Evolutionary conservation across 106 monocot species (phyloP).

Genomic region (Agapanthus africanus): DNA sequence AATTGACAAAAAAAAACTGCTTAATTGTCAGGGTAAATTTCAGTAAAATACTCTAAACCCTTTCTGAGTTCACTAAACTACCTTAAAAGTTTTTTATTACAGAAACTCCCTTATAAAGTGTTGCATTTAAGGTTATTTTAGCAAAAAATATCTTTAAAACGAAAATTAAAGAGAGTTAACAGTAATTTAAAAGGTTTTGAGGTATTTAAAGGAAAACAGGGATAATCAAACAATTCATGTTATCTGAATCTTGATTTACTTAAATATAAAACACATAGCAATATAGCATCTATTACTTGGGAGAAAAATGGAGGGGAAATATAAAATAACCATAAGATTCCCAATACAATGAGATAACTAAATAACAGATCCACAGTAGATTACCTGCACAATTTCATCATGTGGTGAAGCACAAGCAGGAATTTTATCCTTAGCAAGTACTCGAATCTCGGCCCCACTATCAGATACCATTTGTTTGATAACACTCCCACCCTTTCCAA

Average conservation of each 20-base stretch:
- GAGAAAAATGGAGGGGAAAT: background rate
- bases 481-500: conserved; percentile 83
- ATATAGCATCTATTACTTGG: background rate
- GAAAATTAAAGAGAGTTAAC: too few relatives aligned
- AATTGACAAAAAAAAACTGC: background rate
- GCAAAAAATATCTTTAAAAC: too few relatives aligned
- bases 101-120: too few relatives aligned
- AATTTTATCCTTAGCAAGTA: conserved; percentile 75
- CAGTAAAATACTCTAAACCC: too few relatives aligned
- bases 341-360: background rate
- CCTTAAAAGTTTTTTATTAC: too few relatives aligned
- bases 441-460: conserved; percentile 69
- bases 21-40: too few relatives aligned
- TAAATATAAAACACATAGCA: background rate
- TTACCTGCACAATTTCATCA: conserved; percentile 86
- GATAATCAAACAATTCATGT: background rate
- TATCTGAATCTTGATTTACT: background rate
- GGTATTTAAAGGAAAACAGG: background rate
- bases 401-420: conserved; percentile 59
- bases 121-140: too few relatives aligned
- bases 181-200: too few relatives aligned
- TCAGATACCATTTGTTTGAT: conserved; percentile 87
- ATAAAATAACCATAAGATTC: background rate
- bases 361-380: background rate
- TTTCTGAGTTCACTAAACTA: too few relatives aligned